Conservation (phyloP, 2,329 filamentous ascomycete species). For the Furcasterigmium furcatum region DNA sequence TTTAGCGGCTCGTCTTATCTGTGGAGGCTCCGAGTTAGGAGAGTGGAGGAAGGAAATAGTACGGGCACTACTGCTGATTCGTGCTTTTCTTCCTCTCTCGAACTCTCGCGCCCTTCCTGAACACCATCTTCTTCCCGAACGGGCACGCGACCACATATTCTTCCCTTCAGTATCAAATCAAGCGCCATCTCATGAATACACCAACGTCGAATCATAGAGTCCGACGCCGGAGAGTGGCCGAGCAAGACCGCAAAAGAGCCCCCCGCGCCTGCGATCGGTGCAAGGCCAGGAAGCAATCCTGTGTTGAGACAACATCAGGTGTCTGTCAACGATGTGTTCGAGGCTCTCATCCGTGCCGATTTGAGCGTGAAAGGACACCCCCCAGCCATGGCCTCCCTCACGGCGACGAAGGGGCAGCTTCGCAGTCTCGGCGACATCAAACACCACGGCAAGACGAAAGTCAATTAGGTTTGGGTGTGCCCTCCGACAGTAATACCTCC, state of each 20-base stretch:
- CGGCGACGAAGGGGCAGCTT: too few relatives aligned
- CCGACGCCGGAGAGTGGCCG: conserved; percentile 22
- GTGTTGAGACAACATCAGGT: conserved; percentile 20
- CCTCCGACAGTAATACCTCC: conserved; percentile 10
- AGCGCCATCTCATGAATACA: not conserved
- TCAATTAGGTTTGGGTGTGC: not conserved
- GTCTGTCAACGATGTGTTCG: conserved; percentile 23
- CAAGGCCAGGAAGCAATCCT: conserved; percentile 30
- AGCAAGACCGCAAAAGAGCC: conserved; percentile 28
- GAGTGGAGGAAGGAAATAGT: too few relatives aligned
- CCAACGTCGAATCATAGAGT: not conserved
- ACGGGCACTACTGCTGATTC: too few relatives aligned
- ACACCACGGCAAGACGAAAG: not conserved
- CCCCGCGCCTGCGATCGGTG: conserved; percentile 29
- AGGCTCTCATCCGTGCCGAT: conserved; percentile 16
- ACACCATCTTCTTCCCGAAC: too few relatives aligned
- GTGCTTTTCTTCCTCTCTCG: too few relatives aligned
- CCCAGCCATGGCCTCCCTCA: too few relatives aligned
- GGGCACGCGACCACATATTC: too few relatives aligned
- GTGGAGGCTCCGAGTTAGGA: too few relatives aligned
- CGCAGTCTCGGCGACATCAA: not conserved
- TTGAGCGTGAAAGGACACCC: conserved; percentile 7
- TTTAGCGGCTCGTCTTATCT: too few relatives aligned
- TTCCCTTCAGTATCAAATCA: too few relatives aligned
- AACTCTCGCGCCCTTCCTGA: too few relatives aligned